A percentile compares a stretch with the other conserved stretches of the same genome.
Conservation (phyloP, 177 flowering plant genomes). For the Vitis hybrid region DNA sequence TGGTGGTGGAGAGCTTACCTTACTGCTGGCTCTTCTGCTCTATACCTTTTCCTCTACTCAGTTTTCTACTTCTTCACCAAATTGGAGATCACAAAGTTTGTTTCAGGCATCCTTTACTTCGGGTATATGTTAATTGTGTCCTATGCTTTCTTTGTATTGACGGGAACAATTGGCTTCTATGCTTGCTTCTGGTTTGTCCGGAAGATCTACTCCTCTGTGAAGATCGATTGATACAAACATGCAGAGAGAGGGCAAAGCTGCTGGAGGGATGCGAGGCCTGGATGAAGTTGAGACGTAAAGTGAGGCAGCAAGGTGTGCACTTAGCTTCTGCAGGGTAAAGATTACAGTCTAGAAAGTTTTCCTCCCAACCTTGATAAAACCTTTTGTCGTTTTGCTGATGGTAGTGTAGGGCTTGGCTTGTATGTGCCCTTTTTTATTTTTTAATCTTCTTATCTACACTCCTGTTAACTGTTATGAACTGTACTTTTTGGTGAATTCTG, state of each 20-base stretch:
- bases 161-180: constrained; percentile 76
- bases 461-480: background rate
- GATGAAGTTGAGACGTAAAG: constrained; percentile 5
- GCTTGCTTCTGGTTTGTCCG: constrained; percentile 90
- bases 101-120: constrained; percentile 84
- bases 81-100: constrained; percentile 76
- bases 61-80: constrained; percentile 84
- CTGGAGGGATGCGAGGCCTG: background rate
- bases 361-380: background rate
- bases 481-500: constrained; percentile 7
- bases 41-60: constrained; percentile 86
- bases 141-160: constrained; percentile 80
- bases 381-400: constrained; percentile 6
- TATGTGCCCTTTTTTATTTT: background rate
- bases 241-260: background rate
- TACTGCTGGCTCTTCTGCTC: constrained; percentile 86
- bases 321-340: constrained; percentile 8
- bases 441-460: constrained; percentile 4
- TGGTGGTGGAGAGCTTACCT: constrained; percentile 98
- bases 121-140: constrained; percentile 82
- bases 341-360: background rate
- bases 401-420: constrained; percentile 14
- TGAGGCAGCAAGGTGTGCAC: background rate
- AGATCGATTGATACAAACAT: constrained; percentile 55
- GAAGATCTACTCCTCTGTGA: constrained; percentile 87